Evolutionary conservation across 106 monocot genomes (phyloP), one percentile per base, ranked within the genome.

Genomic region (Phalaenopsis equestris): DNA sequence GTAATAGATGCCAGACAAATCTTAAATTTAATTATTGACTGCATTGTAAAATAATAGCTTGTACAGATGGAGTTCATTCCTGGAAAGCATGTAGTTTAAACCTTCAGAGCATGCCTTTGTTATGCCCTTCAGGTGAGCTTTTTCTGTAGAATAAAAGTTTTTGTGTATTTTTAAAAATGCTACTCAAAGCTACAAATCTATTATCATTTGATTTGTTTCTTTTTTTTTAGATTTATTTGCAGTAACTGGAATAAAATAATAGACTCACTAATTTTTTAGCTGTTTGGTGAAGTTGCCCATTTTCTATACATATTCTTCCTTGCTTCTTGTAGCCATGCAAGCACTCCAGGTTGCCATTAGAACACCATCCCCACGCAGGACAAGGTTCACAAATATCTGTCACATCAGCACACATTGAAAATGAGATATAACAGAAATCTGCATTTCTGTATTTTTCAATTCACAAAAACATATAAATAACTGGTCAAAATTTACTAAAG

Each of bases 351-450:
- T 89, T 79, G 14, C 94, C 94, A 61, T 80, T 38, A 57, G 83
- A 83, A 79, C 96, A 97, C 56, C 77, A 79, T 21, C 90, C 96
- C 84, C 92, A 80, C 5, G 81, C 86, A 72, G 96, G 96, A 76
- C 96, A 97, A 83, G 90, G 90, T 65, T 90, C 90, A 80, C 96
- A 97, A 48, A 83, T 73, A 81, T 92, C 96, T 96, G 88, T 42
- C n/a, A 74, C 36, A 43, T 6, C 2, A 74, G n/a, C 43, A 14
- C 2, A 43, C 6, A 37, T 38, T 70, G 38, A 38, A 70, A 9
- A 39, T 16, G 14, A 70, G 68, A 68, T 36, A 68, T 37, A 61
- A 21, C 21, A 61, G 61, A 18, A n/a, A 7, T 61, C 21, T n/a
- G 19, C 6, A 61, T 21, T 61, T n/a, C 14, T n/a, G 19, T 21